Percentiles rank a stretch among this genome's conserved stretches.
These are phyloP conservation scores for Musa itinerans DNA, from an alignment of 176 grass and related monocot genomes.

Conservation along the genomic window DNA sequence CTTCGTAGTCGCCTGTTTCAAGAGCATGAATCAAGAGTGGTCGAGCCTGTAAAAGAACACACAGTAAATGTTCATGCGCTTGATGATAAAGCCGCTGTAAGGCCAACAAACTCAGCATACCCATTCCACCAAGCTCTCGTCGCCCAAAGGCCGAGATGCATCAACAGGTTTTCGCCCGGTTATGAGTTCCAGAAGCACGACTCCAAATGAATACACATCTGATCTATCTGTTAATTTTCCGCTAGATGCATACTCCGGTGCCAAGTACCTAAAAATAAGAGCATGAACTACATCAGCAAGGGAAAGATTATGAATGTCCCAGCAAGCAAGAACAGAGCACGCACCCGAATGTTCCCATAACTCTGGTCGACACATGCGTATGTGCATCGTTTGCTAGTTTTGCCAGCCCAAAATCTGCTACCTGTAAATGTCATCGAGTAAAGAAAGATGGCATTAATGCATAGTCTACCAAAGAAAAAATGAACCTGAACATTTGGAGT, in stretches of 20 bases:
- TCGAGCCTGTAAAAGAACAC: conserved; percentile 35
- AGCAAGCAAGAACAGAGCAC: background rate
- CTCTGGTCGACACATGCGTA: conserved; percentile 63
- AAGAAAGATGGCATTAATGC: background rate
- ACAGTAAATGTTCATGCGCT: background rate
- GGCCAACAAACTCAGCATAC: conserved; percentile 15
- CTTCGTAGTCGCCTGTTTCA: conserved; percentile 37
- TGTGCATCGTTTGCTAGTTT: conserved; percentile 48
- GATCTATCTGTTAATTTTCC: conserved; percentile 81
- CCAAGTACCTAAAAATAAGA: conserved; percentile 53
- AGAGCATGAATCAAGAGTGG: conserved; percentile 51
- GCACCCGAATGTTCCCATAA: conserved; percentile 78
- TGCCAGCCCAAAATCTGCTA: conserved; percentile 84
- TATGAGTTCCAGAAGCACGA: conserved; percentile 92
- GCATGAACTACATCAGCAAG: background rate
- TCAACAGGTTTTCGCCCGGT: conserved; percentile 77
- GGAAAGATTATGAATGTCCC: background rate
- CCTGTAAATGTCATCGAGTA: conserved; percentile 5
- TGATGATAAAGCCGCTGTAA: background rate
- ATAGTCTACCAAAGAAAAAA: background rate
- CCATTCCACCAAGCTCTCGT: conserved; percentile 88
- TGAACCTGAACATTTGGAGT: background rate
- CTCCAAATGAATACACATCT: conserved; percentile 90
- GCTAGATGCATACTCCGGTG: conserved; percentile 74
- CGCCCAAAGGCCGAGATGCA: conserved; percentile 48